Evolutionary conservation across 1,139 yeast genomes (phyloP).

Genomic region (Geotrichum carabidarum): DNA sequence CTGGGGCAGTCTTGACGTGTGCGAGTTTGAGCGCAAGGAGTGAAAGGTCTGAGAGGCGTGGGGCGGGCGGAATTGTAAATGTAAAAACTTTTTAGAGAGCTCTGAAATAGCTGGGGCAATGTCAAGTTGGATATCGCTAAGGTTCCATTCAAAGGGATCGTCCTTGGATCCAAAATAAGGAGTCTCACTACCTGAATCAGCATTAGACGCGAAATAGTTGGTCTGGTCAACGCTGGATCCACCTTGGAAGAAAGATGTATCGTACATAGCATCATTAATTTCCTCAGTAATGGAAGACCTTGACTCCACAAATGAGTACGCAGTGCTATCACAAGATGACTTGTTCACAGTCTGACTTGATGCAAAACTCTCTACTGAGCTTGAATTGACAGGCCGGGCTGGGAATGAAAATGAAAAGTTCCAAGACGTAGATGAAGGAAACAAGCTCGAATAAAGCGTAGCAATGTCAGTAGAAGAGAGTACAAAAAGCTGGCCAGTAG

Average conservation of each 20-base stretch:
- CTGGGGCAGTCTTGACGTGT: constrained; percentile 28
- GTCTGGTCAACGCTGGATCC: constrained; percentile 23
- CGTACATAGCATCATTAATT: neutral
- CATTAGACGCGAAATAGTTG: constrained; percentile 16
- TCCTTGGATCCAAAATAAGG: constrained; percentile 25
- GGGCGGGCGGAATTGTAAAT: constrained; percentile 25
- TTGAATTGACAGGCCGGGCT: too few species aligned
- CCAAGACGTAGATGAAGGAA: constrained; percentile 26
- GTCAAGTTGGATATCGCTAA: constrained; percentile 34
- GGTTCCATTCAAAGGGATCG: constrained; percentile 34
- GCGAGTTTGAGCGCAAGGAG: constrained; percentile 26
- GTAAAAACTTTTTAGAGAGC: constrained; percentile 29
- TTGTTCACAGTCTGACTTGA: constrained; percentile 1
- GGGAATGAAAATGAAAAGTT: neutral
- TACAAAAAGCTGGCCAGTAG: constrained; percentile 31
- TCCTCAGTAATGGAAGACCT: constrained; percentile 10
- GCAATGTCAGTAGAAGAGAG: constrained; percentile 34
- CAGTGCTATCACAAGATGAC: constrained; percentile 16
- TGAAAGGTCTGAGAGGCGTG: constrained; percentile 21
- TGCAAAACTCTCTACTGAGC: too few species aligned
- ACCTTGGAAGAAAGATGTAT: constrained; percentile 18
- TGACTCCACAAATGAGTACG: constrained; percentile 7
- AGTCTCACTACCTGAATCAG: constrained; percentile 16
- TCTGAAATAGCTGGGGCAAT: constrained; percentile 36
- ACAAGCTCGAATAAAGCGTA: constrained; percentile 30